phyloP scores from a whole-genome alignment of 2,329 filamentous ascomycete species.

The Botrytis medusae region DNA sequence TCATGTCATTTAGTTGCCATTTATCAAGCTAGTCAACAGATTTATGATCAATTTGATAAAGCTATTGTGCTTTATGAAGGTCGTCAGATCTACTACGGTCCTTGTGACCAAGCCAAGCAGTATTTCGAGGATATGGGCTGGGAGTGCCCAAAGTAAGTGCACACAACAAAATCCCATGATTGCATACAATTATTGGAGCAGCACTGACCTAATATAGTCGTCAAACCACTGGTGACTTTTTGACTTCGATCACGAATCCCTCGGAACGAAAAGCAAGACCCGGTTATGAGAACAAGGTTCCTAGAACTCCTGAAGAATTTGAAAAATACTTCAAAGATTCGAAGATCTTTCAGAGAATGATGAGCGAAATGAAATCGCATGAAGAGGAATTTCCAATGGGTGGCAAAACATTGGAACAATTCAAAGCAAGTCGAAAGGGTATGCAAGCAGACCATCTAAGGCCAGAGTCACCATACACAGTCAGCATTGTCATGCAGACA shows the following conservation, averaged over 20 bases:
- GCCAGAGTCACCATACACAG: conserved; percentile 74
- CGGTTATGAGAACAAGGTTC: conserved; percentile 58
- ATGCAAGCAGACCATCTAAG: conserved; percentile 55
- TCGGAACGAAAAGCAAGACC: conserved; percentile 57
- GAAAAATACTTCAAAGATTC: conserved; percentile 52
- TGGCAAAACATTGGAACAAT: conserved; percentile 41
- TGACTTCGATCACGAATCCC: conserved; percentile 71
- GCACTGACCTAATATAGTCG: conserved; percentile 42
- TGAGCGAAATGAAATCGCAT: conserved; percentile 52
- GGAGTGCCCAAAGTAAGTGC: conserved; percentile 52
- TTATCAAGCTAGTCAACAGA: conserved; percentile 70
- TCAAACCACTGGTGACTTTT: conserved; percentile 59
- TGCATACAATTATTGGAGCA: neutral
- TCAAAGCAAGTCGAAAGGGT: conserved; percentile 41
- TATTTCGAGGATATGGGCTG: conserved; percentile 74
- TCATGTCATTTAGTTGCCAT: conserved; percentile 66
- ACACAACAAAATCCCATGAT: neutral
- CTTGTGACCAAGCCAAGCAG: conserved; percentile 59
- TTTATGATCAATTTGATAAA: conserved; percentile 71
- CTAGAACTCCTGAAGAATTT: conserved; percentile 57
- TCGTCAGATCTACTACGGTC: conserved; percentile 73
- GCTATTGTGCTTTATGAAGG: conserved; percentile 67
- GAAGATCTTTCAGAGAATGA: conserved; percentile 43
- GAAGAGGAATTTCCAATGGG: conserved; percentile 46
- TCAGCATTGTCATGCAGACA: conserved; percentile 76